These are phyloP conservation scores for Hymenoscyphus fraxineus DNA, from an alignment of 2,329 filamentous ascomycete species.

Conservation along the genomic window DNA sequence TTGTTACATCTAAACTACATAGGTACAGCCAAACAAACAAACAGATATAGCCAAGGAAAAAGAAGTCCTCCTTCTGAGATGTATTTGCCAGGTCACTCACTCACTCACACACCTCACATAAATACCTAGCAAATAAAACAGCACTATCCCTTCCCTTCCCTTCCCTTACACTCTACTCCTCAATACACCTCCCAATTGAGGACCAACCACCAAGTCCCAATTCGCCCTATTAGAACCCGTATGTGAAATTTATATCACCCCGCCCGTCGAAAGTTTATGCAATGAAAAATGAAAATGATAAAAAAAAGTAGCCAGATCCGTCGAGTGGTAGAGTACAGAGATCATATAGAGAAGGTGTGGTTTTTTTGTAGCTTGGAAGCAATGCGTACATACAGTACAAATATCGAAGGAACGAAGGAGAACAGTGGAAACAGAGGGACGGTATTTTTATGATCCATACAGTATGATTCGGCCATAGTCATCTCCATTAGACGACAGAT, in stretches of 20 bases:
- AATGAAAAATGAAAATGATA: too few relatives aligned
- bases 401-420: not conserved
- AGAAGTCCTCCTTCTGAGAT: too few relatives aligned
- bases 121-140: not conserved
- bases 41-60: not conserved
- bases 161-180: not conserved
- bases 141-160: not conserved
- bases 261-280: not conserved
- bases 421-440: not conserved
- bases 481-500: constrained; percentile 33
- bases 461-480: not conserved
- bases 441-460: not conserved
- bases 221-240: not conserved
- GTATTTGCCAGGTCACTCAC: not conserved
- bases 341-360: not conserved
- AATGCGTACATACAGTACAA: not conserved
- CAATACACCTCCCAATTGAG: not conserved
- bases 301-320: not conserved
- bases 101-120: not conserved
- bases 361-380: not conserved
- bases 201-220: too few relatives aligned
- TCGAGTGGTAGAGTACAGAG: not conserved
- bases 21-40: too few relatives aligned
- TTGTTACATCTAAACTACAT: not conserved
- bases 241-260: not conserved